These are phyloP conservation scores for Aphanocladium album DNA, from an alignment of 2,329 filamentous ascomycete genomes.

Conservation along the genomic window DNA sequence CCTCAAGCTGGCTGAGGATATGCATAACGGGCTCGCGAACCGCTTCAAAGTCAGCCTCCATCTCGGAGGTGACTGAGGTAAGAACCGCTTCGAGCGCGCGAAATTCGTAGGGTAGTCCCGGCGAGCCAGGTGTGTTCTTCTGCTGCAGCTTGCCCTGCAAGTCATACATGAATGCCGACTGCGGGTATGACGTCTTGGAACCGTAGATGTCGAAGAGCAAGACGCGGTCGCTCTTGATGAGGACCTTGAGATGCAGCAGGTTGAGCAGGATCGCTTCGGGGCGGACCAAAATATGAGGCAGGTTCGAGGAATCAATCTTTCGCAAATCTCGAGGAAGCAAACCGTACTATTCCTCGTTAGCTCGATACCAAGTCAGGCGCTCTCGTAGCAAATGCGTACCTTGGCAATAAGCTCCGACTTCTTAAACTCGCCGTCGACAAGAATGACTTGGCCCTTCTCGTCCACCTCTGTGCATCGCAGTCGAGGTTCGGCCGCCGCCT, in stretches of 20 bases:
- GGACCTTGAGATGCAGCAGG: slow-evolving; percentile 87
- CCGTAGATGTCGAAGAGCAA: slow-evolving; percentile 96
- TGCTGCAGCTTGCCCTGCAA: slow-evolving; percentile 88
- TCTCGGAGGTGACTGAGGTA: slow-evolving; percentile 83
- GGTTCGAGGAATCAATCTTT: slow-evolving; percentile 94
- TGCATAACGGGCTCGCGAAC: slow-evolving; percentile 88
- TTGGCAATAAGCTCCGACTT: slow-evolving; percentile 97
- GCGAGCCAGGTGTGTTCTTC: slow-evolving; percentile 56
- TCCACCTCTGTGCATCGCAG: slow-evolving; percentile 94
- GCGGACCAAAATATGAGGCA: slow-evolving; percentile 92
- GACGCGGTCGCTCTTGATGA: slow-evolving; percentile 92
- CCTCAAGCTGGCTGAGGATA: slow-evolving; percentile 84
- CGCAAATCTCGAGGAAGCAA: slow-evolving; percentile 89
- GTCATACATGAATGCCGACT: slow-evolving; percentile 97
- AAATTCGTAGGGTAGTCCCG: slow-evolving; percentile 85
- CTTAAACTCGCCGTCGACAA: slow-evolving; percentile 94
- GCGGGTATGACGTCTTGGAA: slow-evolving; percentile 87
- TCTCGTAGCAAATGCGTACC: slow-evolving; percentile 39
- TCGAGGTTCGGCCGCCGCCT: slow-evolving; percentile 77
- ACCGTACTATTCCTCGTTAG: slow-evolving; percentile 61
- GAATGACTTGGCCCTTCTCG: slow-evolving; percentile 82
- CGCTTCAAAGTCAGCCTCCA: slow-evolving; percentile 92
- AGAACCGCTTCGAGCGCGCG: slow-evolving; percentile 91
- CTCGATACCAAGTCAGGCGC: slow-evolving; percentile 7
- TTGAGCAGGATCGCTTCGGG: slow-evolving; percentile 93